Percentiles rank a stretch among this genome's conserved stretches.
phyloP scores from a whole-genome alignment of 1,284 basidiomycete genomes.

The Polyporus tsugae region DNA sequence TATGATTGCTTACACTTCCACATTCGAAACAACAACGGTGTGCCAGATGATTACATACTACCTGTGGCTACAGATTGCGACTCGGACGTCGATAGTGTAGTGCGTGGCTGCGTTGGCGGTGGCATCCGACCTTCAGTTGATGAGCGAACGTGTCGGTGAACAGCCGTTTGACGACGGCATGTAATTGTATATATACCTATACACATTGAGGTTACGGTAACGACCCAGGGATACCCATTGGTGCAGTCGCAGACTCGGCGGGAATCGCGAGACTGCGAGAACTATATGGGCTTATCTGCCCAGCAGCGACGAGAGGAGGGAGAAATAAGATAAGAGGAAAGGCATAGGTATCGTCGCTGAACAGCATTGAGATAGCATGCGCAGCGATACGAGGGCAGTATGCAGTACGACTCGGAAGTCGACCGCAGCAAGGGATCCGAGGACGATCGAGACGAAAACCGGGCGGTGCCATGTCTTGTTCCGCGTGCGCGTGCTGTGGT shows the following conservation, averaged over 20 bases:
- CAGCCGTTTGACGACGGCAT: not conserved
- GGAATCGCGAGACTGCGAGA: not conserved
- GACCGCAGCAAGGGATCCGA: not conserved
- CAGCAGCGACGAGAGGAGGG: not conserved
- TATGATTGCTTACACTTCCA: no score
- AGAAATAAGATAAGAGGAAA: not conserved
- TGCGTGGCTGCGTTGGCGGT: no score
- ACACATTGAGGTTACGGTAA: not conserved
- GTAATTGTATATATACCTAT: not conserved
- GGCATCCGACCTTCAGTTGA: no score
- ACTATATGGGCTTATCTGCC: not conserved
- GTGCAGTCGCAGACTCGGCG: not conserved
- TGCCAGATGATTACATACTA: no score
- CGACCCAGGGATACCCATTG: not conserved
- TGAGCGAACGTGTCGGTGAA: not conserved
- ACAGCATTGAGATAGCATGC: not conserved
- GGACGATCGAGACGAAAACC: conserved; percentile 1
- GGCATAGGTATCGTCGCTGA: not conserved
- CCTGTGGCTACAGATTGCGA: no score
- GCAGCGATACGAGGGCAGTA: not conserved
- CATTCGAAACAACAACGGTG: no score
- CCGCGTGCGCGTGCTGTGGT: not conserved
- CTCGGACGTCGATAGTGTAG: no score
- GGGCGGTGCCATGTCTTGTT: not conserved
- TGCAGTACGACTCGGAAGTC: not conserved